phyloP scores from a whole-genome alignment of 176 grass and related monocot species.

The Aegilops bicornis region DNA sequence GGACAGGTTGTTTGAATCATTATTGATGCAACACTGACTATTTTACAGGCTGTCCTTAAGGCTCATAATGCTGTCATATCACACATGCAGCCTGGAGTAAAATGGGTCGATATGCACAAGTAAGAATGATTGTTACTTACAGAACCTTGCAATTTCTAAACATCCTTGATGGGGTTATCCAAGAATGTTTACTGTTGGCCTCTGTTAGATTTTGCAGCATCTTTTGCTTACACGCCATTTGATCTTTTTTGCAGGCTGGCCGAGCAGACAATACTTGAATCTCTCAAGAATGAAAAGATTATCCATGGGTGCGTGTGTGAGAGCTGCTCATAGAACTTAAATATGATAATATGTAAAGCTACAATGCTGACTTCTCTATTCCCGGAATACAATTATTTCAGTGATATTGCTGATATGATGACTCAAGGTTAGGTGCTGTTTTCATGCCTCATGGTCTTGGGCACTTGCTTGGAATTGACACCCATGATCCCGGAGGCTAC shows the following conservation, averaged over 20 bases:
- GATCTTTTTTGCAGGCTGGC: slow-evolving; percentile 58
- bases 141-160: slow-evolving; percentile 13
- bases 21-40: slow-evolving; percentile 2
- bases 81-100: slow-evolving; percentile 75
- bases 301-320: slow-evolving; percentile 54
- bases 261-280: slow-evolving; percentile 77
- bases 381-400: slow-evolving; percentile 40
- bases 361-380: slow-evolving; percentile 31
- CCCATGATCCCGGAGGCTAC: slow-evolving; percentile 96
- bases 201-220: slow-evolving; percentile 1
- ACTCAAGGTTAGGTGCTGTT: slow-evolving; percentile 72
- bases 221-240: slow-evolving; percentile 16
- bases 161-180: background rate
- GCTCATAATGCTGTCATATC: slow-evolving; percentile 85
- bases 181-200: background rate
- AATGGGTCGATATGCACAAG: slow-evolving; percentile 92
- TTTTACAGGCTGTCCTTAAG: slow-evolving; percentile 78
- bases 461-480: slow-evolving; percentile 97
- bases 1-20: background rate
- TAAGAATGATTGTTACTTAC: slow-evolving; percentile 35
- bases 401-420: slow-evolving; percentile 91
- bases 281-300: slow-evolving; percentile 64
- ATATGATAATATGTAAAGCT: background rate
- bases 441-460: slow-evolving; percentile 98
- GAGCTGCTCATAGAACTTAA: slow-evolving; percentile 28